phyloP scores from a whole-genome alignment of 129 eudicot genomes.

The Deinandra increscens region DNA sequence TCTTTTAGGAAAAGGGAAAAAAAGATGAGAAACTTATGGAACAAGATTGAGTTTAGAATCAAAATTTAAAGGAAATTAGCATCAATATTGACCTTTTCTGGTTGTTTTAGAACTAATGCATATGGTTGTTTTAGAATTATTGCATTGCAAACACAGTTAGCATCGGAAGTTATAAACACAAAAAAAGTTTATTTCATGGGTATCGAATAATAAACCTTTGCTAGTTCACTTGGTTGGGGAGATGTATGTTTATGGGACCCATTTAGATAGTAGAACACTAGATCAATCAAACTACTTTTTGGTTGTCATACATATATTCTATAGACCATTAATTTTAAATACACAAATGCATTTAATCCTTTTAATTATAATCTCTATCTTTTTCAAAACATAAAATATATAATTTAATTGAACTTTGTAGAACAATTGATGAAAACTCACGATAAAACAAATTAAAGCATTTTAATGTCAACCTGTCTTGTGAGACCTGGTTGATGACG shows the following conservation, averaged over 20 bases:
- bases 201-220: constrained; percentile 10
- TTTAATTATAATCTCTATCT: not conserved
- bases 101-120: no score
- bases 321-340: not conserved
- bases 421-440: no score
- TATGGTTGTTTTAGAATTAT: constrained; percentile 13
- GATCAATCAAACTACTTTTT: not conserved
- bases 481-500: no score
- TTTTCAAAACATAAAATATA: not conserved
- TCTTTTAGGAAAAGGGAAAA: not conserved
- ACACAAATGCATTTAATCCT: not conserved
- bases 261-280: not conserved
- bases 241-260: constrained; percentile 22
- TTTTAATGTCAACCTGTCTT: no score
- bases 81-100: constrained; percentile 18
- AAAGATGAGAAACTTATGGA: constrained; percentile 7
- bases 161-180: no score
- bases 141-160: constrained; percentile 8
- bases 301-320: constrained; percentile 8
- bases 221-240: constrained; percentile 19
- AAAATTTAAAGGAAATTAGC: not conserved
- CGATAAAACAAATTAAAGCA: no score
- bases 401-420: no score
- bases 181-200: not conserved
- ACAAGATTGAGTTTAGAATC: constrained; percentile 24